Evolutionary conservation across 2,329 filamentous ascomycete species (phyloP), one percentile per base, ranked within the genome.

Genomic region (Cryphonectria carpinicola): DNA sequence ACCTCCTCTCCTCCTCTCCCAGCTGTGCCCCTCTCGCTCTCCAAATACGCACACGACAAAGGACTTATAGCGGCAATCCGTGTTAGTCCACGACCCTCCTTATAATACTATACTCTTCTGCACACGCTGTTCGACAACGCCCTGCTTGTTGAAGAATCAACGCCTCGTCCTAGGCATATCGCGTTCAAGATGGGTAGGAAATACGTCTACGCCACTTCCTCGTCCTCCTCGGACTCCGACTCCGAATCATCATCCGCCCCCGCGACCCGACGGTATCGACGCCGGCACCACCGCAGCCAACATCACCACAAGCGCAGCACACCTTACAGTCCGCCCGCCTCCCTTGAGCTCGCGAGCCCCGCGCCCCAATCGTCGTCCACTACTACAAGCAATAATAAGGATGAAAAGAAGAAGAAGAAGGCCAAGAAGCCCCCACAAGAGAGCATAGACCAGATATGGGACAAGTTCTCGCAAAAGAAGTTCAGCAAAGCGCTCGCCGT

Each of bases 371-470:
- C 62, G 8, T 65, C 63, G n/a, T 52, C 65, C 4, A 52, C 65
- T 4, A 41, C 62, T 5, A 37, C 67, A 11, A 54, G 76, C 52
- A 80, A 67, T 32, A 79, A 71, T 5, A 79, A 70, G 19, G 80
- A 80, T 62, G 80, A 83, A 39, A 84, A 88, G 75, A 56, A 66
- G 49, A 87, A 88, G 76, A 88, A 88, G 78, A 86, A 85, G 75
- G 87, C 87, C 77, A 87, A 86, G 81, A 83, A 87, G 19, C 83
- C 86, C 2, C 90, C 90, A 0, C 90, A 93, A 77, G 85, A 89
- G 76, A 86, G 85, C 71, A 90, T 93, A 78, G 89, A 92, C 77
- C 85, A 86, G 70, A 89, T 91, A 72, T 93, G 90, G 90, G 85
- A 85, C 76, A 84, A 82, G 35, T 90, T 90, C 75, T 81, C 83